Conservation (phyloP, 2,329 filamentous ascomycete genomes). For the Aspergillus fischeri region DNA sequence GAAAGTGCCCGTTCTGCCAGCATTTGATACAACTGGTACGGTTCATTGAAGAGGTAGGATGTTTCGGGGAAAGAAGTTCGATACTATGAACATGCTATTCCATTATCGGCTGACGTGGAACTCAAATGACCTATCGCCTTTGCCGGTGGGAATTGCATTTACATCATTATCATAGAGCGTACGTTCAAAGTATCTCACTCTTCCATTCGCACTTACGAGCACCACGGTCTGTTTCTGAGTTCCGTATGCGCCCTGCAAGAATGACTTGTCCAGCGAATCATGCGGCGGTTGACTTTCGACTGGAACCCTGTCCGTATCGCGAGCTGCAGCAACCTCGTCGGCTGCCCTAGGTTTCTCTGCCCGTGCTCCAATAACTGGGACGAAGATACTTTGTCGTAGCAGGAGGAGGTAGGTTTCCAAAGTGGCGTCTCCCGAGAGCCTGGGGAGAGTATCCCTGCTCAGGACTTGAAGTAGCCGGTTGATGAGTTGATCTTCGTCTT, state of each 20-base stretch:
- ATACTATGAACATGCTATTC: not conserved
- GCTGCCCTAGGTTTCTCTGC: constrained; percentile 33
- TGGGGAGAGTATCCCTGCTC: constrained; percentile 53
- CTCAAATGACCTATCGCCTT: constrained; percentile 45
- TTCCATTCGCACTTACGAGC: constrained; percentile 52
- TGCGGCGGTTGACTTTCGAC: constrained; percentile 10
- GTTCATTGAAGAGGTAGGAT: not conserved
- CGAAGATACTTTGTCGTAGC: constrained; percentile 58
- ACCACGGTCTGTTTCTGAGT: constrained; percentile 63
- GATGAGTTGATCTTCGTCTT: constrained; percentile 49
- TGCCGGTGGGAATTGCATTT: constrained; percentile 41
- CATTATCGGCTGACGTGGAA: constrained; percentile 17
- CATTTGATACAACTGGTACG: not conserved
- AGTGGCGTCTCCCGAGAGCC: constrained; percentile 41
- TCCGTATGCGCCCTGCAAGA: constrained; percentile 53
- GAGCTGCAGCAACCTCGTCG: constrained; percentile 34
- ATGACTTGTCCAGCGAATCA: constrained; percentile 25
- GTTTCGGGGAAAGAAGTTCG: not conserved
- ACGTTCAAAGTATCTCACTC: constrained; percentile 59
- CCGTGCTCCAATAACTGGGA: constrained; percentile 53
- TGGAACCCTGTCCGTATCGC: constrained; percentile 18
- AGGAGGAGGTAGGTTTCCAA: constrained; percentile 55
- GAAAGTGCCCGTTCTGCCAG: not conserved
- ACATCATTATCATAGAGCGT: constrained; percentile 56
- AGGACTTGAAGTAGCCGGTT: constrained; percentile 51